Percentiles rank a stretch among this genome's conserved stretches.
phyloP scores from a whole-genome alignment of 805 yeast species.

The Suhomyces kilbournensis region DNA sequence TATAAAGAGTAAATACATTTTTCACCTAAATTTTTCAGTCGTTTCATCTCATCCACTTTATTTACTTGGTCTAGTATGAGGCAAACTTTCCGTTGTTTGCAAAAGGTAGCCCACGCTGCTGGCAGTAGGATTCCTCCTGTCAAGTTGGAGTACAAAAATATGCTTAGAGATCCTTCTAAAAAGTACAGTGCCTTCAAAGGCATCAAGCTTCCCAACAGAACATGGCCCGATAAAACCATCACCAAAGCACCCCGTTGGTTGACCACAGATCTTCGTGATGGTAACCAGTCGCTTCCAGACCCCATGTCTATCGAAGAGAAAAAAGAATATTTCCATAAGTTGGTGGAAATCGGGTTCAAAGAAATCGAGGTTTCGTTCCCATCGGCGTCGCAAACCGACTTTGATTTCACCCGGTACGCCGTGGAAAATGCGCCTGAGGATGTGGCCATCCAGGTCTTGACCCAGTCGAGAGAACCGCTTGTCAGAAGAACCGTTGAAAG shows the following conservation, averaged over 20 bases:
- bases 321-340: conserved; percentile 70
- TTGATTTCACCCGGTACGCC: conserved; percentile 77
- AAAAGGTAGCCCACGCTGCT: conserved; percentile 20
- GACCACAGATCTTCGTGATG: conserved; percentile 77
- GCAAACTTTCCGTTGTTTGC: conserved; percentile 20
- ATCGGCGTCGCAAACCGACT: conserved; percentile 78
- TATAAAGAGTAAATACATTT: not conserved
- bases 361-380: conserved; percentile 82
- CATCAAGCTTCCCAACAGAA: conserved; percentile 56
- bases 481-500: conserved; percentile 74
- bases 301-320: conserved; percentile 77
- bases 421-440: conserved; percentile 77
- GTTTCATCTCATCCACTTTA: not conserved
- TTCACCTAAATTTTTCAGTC: not conserved
- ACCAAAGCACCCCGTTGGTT: conserved; percentile 78
- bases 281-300: conserved; percentile 78
- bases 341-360: conserved; percentile 70
- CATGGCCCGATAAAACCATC: conserved; percentile 68
- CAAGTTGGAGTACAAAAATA: conserved; percentile 25
- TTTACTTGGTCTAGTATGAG: conserved; percentile 24
- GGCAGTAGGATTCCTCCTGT: conserved; percentile 19
- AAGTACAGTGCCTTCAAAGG: conserved; percentile 60
- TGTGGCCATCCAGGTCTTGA: conserved; percentile 68
- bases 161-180: conserved; percentile 68
- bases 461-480: conserved; percentile 74